Evolutionary conservation across 2,329 filamentous ascomycete genomes (phyloP).

Genomic region (Tolypocladium amazonense): DNA sequence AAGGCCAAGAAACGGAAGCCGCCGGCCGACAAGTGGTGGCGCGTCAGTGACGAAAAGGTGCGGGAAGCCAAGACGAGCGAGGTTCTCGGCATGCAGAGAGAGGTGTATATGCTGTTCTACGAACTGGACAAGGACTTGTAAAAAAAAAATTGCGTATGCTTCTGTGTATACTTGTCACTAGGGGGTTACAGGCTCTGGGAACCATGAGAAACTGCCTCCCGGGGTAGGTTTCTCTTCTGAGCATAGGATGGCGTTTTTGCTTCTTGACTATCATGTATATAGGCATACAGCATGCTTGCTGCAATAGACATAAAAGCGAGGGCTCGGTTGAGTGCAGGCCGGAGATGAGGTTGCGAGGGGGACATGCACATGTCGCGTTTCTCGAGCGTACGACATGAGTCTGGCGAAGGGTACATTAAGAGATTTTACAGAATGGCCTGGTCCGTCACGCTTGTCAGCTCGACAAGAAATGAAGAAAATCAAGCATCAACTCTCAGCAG

Average conservation of each 20-base stretch:
- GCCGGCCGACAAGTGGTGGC: constrained; percentile 75
- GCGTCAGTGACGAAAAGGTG: constrained; percentile 94
- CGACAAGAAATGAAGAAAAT: not conserved
- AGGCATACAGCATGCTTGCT: not conserved
- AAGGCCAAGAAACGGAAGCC: constrained; percentile 45
- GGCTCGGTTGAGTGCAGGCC: not conserved
- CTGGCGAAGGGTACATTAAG: not conserved
- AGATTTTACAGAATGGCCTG: not conserved
- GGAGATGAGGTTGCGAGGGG: not conserved
- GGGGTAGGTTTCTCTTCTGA: not conserved
- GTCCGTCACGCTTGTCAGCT: not conserved
- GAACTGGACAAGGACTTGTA: constrained; percentile 55
- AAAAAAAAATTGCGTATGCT: not conserved
- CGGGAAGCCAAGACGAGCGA: constrained; percentile 90
- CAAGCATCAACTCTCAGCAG: not conserved
- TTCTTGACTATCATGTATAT: not conserved
- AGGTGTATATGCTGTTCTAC: constrained; percentile 95
- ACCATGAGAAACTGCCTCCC: not conserved
- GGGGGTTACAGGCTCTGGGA: not conserved
- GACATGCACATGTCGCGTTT: not conserved
- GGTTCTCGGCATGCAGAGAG: constrained; percentile 84
- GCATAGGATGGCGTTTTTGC: not conserved
- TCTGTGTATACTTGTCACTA: not conserved
- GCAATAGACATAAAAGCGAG: not conserved
- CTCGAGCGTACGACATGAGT: too few relatives aligned